Base-by-base conservation (phyloP, 163 green algal genomes). In the Chlorella variabilis region DNA sequence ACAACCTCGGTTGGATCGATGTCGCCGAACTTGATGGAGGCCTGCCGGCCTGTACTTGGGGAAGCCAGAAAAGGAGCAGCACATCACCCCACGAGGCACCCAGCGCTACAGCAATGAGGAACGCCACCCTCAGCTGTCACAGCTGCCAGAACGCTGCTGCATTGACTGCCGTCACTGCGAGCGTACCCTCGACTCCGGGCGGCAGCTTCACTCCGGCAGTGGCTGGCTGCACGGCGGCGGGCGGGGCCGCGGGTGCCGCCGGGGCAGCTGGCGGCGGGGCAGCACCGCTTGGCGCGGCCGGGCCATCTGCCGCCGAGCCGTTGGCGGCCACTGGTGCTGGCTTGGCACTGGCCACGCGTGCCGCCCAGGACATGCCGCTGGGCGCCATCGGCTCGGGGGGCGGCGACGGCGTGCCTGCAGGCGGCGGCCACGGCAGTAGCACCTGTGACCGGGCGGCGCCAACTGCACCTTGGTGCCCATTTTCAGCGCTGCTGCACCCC, bases 1-100 rank as follows among this genome's bases (percentile, higher is more conserved):
- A 69, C 79, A 25, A 84, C 29, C 45, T 84, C 79, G 3, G 59
- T 38, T 20, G 79, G 79, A 61, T 80, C 79, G 56, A 84, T 84
- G 45, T 84, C 70, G 8, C 79, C 79, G 76, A 84, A 84, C 63
- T 82, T 82, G 63, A 82, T 76, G 29, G 76, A 83, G 9, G 77
- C 49, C 66, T 83, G 77, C 18, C 45, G 42, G 17, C 75, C 75
- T 81, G 77, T 31, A 49, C 23, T 8, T n/a, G 29, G 11, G 31
- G 48, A 39, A 49, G 8, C 6, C 5, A n/a, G n/a, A n/a, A n/a
- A n/a, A n/a, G n/a, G n/a, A n/a, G n/a, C n/a, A n/a, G n/a, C n/a
- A n/a, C n/a, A n/a, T n/a, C n/a, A n/a, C n/a, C n/a, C n/a, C n/a
- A n/a, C n/a, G n/a, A n/a, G n/a, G 38, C 3, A 4, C 48, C 3